Evolutionary conservation across 805 yeast genomes (phyloP).

Genomic region (Teunomyces tritomae): DNA sequence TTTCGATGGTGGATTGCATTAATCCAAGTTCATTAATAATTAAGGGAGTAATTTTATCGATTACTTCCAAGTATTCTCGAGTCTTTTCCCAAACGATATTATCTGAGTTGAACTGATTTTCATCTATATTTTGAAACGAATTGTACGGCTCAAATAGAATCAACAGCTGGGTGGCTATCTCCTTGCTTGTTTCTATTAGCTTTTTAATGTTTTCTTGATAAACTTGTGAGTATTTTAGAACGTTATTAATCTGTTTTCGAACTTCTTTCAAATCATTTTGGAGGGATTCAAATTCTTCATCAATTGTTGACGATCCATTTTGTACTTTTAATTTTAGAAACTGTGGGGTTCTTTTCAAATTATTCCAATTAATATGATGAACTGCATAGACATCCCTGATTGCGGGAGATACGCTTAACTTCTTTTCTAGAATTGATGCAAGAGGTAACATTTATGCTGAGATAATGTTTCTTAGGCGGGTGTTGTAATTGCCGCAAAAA

Average conservation of each 20-base stretch:
- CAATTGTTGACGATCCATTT: constrained; percentile 18
- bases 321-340: constrained; percentile 6
- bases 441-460: neutral
- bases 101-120: constrained; percentile 4
- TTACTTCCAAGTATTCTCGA: constrained; percentile 3
- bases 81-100: constrained; percentile 8
- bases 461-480: neutral
- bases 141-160: constrained; percentile 22
- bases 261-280: constrained; percentile 16
- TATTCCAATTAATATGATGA: constrained; percentile 20
- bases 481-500: neutral
- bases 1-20: constrained; percentile 8
- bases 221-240: constrained; percentile 14
- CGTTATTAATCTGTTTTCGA: constrained; percentile 15
- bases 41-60: constrained; percentile 12
- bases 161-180: constrained; percentile 16
- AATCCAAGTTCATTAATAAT: constrained; percentile 13
- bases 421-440: neutral
- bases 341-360: constrained; percentile 18
- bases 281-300: constrained; percentile 24
- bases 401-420: neutral
- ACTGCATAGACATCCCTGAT: neutral
- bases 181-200: constrained; percentile 9
- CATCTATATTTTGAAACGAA: constrained; percentile 3
- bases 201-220: constrained; percentile 8